Evolutionary conservation across 2,329 filamentous ascomycete species (phyloP).

Genomic region (Ophiobolus disseminans): DNA sequence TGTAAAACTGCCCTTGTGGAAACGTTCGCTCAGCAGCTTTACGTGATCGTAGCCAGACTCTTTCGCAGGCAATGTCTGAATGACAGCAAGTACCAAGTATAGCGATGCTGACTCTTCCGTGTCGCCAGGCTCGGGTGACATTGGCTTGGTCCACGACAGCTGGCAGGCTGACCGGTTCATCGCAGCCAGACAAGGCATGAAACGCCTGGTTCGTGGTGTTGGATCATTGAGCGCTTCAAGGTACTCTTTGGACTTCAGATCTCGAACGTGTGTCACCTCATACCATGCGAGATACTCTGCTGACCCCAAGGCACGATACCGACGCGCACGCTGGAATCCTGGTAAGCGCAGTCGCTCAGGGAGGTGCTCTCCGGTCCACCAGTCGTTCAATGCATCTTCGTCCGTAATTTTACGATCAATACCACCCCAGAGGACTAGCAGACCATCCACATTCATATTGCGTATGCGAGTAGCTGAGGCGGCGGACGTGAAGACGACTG

Average conservation of each 20-base stretch:
- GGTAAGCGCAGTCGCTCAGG: constrained; percentile 20
- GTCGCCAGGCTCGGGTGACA: no score
- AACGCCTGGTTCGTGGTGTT: constrained; percentile 15
- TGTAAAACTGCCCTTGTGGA: no score
- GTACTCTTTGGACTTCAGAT: constrained; percentile 15
- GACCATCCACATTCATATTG: no score
- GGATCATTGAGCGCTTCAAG: constrained; percentile 15
- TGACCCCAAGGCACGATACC: constrained; percentile 8
- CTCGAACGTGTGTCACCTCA: constrained; percentile 7
- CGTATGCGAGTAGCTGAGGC: no score
- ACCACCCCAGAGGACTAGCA: constrained; percentile 17
- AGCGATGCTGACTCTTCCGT: no score
- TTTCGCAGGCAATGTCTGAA: no score
- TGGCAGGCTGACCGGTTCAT: constrained; percentile 21
- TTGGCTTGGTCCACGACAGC: no score
- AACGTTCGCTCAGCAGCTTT: no score
- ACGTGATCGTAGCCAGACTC: no score
- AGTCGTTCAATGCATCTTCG: constrained; percentile 20
- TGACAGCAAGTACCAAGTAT: no score
- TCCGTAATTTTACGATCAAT: constrained; percentile 10
- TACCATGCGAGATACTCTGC: constrained; percentile 19
- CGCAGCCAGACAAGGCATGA: constrained; percentile 19
- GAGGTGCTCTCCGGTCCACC: constrained; percentile 28
- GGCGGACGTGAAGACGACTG: no score
- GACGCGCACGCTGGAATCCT: constrained; percentile 20